phyloP scores from a whole-genome alignment of 2,329 filamentous ascomycete species.

The Aspergillus ochraceus region DNA sequence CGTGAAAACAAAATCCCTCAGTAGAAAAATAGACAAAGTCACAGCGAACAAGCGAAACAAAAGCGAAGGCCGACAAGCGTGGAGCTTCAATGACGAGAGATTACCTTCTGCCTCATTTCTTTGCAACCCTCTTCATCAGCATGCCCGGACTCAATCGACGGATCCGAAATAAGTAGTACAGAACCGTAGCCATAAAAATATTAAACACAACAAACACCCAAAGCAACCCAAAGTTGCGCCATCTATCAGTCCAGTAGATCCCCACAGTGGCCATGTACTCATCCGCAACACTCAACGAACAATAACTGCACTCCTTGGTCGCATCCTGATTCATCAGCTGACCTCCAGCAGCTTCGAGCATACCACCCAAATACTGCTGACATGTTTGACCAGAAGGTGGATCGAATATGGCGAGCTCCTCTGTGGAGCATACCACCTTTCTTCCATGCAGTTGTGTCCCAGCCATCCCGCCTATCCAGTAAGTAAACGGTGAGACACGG shows the following conservation, averaged over 20 bases:
- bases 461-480: constrained; percentile 62
- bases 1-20: too few relatives aligned
- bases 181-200: constrained; percentile 50
- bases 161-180: constrained; percentile 40
- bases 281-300: constrained; percentile 35
- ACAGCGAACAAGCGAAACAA: neutral
- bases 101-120: neutral
- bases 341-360: constrained; percentile 53
- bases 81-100: too few relatives aligned
- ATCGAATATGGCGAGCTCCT: constrained; percentile 67
- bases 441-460: constrained; percentile 69
- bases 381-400: constrained; percentile 62
- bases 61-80: too few relatives aligned
- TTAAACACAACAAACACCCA: constrained; percentile 62
- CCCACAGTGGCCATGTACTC: constrained; percentile 44
- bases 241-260: constrained; percentile 58
- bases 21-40: too few relatives aligned
- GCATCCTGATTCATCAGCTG: constrained; percentile 53
- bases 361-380: constrained; percentile 56
- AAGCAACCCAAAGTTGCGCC: constrained; percentile 68
- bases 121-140: constrained; percentile 20
- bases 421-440: constrained; percentile 62
- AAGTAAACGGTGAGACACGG: constrained; percentile 59
- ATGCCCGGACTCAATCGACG: constrained; percentile 1
- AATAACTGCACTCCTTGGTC: constrained; percentile 55